A percentile compares a stretch with the other conserved stretches of the same genome.
These are phyloP conservation scores for Rasamsonia emersonii DNA, from an alignment of 2,329 filamentous ascomycete genomes.

Conservation along the genomic window DNA sequence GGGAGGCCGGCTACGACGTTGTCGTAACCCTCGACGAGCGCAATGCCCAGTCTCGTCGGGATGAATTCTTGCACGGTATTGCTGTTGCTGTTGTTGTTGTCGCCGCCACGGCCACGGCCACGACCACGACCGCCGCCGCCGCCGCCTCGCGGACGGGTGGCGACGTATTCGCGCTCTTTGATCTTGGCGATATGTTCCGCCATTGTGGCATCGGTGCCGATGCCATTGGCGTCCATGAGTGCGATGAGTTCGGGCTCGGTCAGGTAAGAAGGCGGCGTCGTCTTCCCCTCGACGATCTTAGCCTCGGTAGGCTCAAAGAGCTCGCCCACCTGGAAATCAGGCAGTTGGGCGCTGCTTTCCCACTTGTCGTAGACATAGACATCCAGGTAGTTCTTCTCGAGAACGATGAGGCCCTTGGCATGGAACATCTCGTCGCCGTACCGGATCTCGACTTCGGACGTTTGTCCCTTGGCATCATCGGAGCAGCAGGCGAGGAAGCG, in stretches of 20 bases:
- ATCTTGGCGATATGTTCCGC: constrained; percentile 97
- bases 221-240: constrained; percentile 97
- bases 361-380: constrained; percentile 96
- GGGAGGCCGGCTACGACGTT: constrained; percentile 78
- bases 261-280: constrained; percentile 71
- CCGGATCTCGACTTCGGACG: constrained; percentile 73
- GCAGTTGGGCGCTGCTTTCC: constrained; percentile 78
- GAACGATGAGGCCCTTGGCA: constrained; percentile 72
- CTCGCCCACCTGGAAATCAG: constrained; percentile 70
- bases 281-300: constrained; percentile 85
- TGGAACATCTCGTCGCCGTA: constrained; percentile 80
- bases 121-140: constrained; percentile 28
- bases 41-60: constrained; percentile 82
- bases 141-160: constrained; percentile 43
- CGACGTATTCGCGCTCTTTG: constrained; percentile 79
- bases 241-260: constrained; percentile 93
- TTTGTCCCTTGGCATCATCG: constrained; percentile 79
- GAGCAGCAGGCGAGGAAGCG: constrained; percentile 94
- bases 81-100: constrained; percentile 16
- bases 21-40: constrained; percentile 89
- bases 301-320: constrained; percentile 81
- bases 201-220: constrained; percentile 98
- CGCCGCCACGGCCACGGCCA: constrained; percentile 15
- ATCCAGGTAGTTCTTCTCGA: constrained; percentile 87
- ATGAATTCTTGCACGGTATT: constrained; percentile 72